Conservation (phyloP, 257 asterid species). For the Solanum lycopersicoides region DNA sequence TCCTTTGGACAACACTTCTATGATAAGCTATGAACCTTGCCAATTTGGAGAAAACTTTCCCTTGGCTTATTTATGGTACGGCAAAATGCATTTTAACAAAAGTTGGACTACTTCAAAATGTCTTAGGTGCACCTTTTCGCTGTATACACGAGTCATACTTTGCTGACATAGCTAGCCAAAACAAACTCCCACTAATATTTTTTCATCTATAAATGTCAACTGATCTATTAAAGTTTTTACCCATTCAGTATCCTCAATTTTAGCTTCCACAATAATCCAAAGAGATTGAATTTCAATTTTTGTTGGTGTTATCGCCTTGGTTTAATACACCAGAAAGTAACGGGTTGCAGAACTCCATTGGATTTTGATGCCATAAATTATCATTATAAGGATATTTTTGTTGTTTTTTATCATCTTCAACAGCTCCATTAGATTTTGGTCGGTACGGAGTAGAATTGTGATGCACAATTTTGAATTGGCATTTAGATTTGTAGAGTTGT, state of each 20-base stretch:
- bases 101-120: neutral
- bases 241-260: neutral
- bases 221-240: neutral
- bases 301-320: neutral
- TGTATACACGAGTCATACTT: neutral
- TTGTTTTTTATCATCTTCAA: neutral
- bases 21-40: neutral
- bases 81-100: neutral
- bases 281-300: neutral
- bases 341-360: too few species aligned
- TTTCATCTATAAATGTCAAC: neutral
- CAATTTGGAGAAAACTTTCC: neutral
- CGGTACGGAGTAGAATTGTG: neutral
- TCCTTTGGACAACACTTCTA: neutral
- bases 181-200: rapidly evolving
- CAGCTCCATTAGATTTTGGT: neutral
- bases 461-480: neutral
- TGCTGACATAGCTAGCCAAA: neutral
- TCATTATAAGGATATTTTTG: neutral
- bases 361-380: neutral
- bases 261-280: neutral
- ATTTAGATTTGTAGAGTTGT: neutral
- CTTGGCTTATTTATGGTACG: neutral
- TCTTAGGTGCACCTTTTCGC: neutral
- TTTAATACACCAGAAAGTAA: neutral